phyloP scores from a whole-genome alignment of 78 protist species.

The Emiliania huxleyi region DNA sequence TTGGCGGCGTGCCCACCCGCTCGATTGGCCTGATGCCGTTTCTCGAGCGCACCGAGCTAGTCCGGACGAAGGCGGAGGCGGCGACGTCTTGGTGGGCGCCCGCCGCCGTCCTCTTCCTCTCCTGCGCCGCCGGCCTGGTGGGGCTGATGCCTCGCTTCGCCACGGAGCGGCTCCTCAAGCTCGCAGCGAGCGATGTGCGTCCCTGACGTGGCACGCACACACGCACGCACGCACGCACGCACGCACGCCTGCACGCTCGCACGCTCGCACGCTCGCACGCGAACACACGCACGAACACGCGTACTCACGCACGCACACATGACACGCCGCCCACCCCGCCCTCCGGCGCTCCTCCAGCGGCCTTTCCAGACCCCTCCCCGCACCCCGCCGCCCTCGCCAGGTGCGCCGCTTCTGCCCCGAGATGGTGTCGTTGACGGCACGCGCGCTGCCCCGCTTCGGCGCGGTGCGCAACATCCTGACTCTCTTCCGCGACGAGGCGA shows the following conservation, averaged over 20 bases:
- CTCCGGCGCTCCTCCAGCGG: too few species aligned
- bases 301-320: too few species aligned
- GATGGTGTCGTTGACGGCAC: neutral
- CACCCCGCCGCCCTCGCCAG: too few species aligned
- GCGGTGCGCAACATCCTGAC: neutral
- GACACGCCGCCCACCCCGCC: too few species aligned
- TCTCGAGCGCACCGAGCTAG: neutral
- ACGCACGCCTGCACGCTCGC: too few species aligned
- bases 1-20: neutral
- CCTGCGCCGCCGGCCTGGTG: neutral
- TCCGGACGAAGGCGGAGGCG: neutral
- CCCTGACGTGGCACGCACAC: too few species aligned
- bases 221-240: too few species aligned
- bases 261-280: too few species aligned
- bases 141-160: neutral
- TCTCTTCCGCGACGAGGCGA: neutral
- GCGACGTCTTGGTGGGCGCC: neutral
- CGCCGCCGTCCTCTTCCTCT: neutral
- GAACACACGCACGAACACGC: too few species aligned
- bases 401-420: neutral
- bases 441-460: neutral
- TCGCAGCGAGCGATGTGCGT: neutral
- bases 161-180: neutral
- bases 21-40: neutral
- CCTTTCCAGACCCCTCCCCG: too few species aligned